Conservation (phyloP, 1,284 basidiomycete species). For the Ustilago curta region DNA sequence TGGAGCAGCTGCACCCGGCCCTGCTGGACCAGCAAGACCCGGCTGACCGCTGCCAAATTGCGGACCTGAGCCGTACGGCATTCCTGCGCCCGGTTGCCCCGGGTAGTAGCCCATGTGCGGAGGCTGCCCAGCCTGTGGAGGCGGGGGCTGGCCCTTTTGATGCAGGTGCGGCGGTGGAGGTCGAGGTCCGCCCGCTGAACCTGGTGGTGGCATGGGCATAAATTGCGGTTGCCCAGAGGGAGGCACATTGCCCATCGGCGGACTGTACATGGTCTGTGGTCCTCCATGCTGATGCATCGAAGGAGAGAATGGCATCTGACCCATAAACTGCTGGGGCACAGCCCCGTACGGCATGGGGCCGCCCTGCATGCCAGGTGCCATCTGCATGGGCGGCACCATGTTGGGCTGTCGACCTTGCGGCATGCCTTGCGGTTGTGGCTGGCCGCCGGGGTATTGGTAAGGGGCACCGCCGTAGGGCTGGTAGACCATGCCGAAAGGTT, state of each 20-base stretch:
- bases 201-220: conserved; percentile 50
- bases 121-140: conserved; percentile 25
- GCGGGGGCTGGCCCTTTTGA: conserved; percentile 29
- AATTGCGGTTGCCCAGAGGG: conserved; percentile 39
- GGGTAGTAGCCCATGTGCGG: conserved; percentile 41
- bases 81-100: conserved; percentile 18
- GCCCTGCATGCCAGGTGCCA: conserved; percentile 41
- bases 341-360: conserved; percentile 49
- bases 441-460: conserved; percentile 48
- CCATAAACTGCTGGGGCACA: conserved; percentile 55
- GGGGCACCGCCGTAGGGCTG: conserved; percentile 48
- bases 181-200: conserved; percentile 36
- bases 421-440: conserved; percentile 33
- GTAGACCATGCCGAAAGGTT: conserved; percentile 54
- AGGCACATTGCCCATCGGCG: conserved; percentile 57
- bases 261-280: conserved; percentile 58
- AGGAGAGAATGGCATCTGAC: conserved; percentile 58
- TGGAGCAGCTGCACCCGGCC: conserved; percentile 12
- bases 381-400: conserved; percentile 42
- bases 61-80: conserved; percentile 26
- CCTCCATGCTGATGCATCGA: conserved; percentile 57
- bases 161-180: conserved; percentile 48
- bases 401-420: conserved; percentile 35
- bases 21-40: conserved; percentile 16
- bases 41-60: conserved; percentile 29